Evolutionary conservation across 73 alveolate genomes (phyloP), one percentile per base, ranked within the genome.

Genomic region (Paramecium caudatum): DNA sequence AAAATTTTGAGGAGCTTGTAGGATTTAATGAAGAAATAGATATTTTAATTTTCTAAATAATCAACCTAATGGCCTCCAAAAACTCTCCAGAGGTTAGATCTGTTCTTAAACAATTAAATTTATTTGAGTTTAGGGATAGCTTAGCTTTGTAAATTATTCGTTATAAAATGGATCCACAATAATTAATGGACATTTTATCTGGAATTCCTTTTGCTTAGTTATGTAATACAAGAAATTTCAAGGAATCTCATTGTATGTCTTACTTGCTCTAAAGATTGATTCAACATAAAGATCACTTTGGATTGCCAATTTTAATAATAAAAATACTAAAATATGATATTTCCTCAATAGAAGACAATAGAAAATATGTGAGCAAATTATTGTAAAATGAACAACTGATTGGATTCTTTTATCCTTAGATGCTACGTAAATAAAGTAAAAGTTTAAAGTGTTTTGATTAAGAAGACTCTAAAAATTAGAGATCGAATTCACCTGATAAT

Each of bases 401-500:
- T 15, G 16, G 30, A 15, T 74, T 74, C 21, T 74, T 74, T 39
- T 74, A 37, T 74, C 88, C 88, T 9, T 74, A n/a, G 16, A 74
- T 39, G 84, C 21, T 32, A 10, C 36, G 68, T 4, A 74, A 74
- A 21, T 74, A 39, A 41, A 74, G 88, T 16, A 74, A 74, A 74
- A 41, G 69, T 45, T 19, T 74, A 23, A 41, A 74, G n/a, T 74
- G 88, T 15, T 74, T 74, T 74, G 88, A 74, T 41, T 41, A 74
- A 41, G 88, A 74, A 10, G 83, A 65, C 34, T 27, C 32, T 9
- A 65, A 65, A 45, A 27, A 41, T 12, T 41, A 74, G 21, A 74
- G 88, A 74, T 74, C 88, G 3, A 74, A 74, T 74, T 74, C 88
- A 41, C 88, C 88, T 21, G 88, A 74, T 21, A 27, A 36, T 9